Evolutionary conservation across 1,284 basidiomycete species (phyloP), one percentile per base, ranked within the genome.

Genomic region (Leccinum fallax): DNA sequence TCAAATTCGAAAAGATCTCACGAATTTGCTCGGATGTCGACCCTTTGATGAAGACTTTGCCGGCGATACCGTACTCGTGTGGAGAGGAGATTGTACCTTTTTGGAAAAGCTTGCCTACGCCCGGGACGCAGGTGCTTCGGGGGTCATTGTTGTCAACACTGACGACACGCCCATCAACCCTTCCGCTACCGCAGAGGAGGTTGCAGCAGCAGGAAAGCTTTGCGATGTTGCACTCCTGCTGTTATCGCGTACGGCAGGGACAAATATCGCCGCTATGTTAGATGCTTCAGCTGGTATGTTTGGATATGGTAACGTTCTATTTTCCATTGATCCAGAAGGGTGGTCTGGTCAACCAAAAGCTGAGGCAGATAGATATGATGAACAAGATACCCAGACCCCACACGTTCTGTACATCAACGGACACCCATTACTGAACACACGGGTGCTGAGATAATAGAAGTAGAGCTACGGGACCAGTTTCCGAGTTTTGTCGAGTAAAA

Each of bases 11-110:
- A 80, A 77, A 24, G 86, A 86, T 53, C 60, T 66, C 5, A 69
- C 70, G 48, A 91, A 93, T 67, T 59, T 66, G 0, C 73, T 80
- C n/a, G 90, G 90, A 4, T 93, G 90, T 68, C 55, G 62, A 5
- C 79, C 84, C 7, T 92, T 87, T 73, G 66, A 75, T 2, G 74
- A 80, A 40, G 57, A 71, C 4, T 83, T 85, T 63, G 71, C 76
- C 5, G 81, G 83, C 57, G 80, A 81, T 34, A 81, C 86, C 2
- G 69, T 92, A 30, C 72, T 92, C 8, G 79, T 87, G 6, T 76
- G 78, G 58, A 83, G 93, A 53, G 94, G 94, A 16, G 83, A 81
- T 13, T 97, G 94, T 73, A 89, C 91, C 3, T 96, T 96, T 77
- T 71, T 93, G 19, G 84, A 92, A 69, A 97, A 96, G 77, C 80